Conservation (phyloP, 2,329 filamentous ascomycete species). For the Biscogniauxia mediterranea region DNA sequence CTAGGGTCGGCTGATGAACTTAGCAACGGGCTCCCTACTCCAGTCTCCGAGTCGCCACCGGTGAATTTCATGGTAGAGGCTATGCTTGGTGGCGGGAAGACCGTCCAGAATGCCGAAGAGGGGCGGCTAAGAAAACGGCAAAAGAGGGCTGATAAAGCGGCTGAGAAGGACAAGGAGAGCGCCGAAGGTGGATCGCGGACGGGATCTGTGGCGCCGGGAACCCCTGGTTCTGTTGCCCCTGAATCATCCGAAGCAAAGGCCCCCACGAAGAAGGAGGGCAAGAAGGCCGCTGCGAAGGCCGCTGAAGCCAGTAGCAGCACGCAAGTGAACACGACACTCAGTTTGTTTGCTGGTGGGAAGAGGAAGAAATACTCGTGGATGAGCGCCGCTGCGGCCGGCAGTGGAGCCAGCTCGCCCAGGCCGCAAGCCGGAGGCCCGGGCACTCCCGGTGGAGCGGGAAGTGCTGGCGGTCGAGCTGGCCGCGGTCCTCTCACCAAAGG, state of each 20-base stretch:
- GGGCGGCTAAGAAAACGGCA: conserved; percentile 65
- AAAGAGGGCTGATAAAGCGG: conserved; percentile 49
- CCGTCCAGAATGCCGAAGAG: conserved; percentile 72
- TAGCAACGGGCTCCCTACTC: conserved; percentile 43
- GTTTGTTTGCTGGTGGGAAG: conserved; percentile 63
- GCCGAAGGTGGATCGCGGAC: conserved; percentile 46
- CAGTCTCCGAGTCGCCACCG: conserved; percentile 48
- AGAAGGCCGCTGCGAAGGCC: conserved; percentile 70
- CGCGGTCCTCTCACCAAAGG: conserved; percentile 50
- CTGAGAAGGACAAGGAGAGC: conserved; percentile 52
- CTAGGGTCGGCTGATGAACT: conserved; percentile 37
- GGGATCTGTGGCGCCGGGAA: conserved; percentile 58
- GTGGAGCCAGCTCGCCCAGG: conserved; percentile 53
- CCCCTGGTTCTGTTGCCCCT: conserved; percentile 61
- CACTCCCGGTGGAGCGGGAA: conserved; percentile 30
- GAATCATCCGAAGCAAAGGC: conserved; percentile 60
- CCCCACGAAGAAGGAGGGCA: conserved; percentile 81
- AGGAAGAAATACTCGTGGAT: conserved; percentile 77
- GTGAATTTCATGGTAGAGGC: conserved; percentile 49
- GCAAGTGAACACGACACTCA: conserved; percentile 80
- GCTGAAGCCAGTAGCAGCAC: conserved; percentile 78
- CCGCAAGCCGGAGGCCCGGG: conserved; percentile 35
- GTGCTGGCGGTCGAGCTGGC: conserved; percentile 34
- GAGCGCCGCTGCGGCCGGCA: conserved; percentile 51
- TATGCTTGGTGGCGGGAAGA: conserved; percentile 61